phyloP scores from a whole-genome alignment of 805 yeast species.

The Saccharomyces kudriavzevii region DNA sequence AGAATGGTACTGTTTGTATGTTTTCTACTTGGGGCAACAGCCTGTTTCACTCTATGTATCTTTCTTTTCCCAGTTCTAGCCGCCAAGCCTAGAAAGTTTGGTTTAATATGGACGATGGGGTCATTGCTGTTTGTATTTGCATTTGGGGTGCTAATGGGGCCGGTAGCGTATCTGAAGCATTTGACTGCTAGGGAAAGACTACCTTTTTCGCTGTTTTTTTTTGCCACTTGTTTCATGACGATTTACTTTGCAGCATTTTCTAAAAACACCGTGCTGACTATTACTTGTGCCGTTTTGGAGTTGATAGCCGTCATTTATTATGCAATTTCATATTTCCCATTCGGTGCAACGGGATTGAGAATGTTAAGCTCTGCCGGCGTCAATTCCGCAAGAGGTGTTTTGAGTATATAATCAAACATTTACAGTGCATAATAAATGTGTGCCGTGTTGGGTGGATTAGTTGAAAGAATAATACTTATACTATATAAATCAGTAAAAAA shows the following conservation, averaged over 20 bases:
- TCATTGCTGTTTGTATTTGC: constrained; percentile 78
- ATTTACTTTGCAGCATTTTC: constrained; percentile 63
- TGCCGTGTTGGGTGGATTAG: not conserved
- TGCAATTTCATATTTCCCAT: constrained; percentile 88
- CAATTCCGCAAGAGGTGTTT: constrained; percentile 41
- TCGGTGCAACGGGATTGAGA: constrained; percentile 73
- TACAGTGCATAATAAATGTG: not conserved
- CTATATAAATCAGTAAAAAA: not conserved
- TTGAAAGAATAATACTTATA: not conserved
- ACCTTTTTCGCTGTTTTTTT: constrained; percentile 72
- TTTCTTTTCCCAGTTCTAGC: constrained; percentile 84
- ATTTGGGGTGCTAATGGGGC: constrained; percentile 90
- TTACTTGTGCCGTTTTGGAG: constrained; percentile 68
- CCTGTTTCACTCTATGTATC: constrained; percentile 75
- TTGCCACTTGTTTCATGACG: constrained; percentile 71
- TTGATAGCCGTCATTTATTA: constrained; percentile 84
- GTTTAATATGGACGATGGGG: constrained; percentile 85
- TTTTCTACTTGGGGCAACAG: constrained; percentile 66
- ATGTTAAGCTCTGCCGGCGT: constrained; percentile 51
- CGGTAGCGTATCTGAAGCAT: constrained; percentile 68
- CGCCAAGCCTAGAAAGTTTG: constrained; percentile 84
- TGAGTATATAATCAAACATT: constrained; percentile 20
- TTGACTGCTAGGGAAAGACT: constrained; percentile 67
- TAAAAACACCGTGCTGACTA: constrained; percentile 66
- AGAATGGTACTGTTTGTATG: constrained; percentile 68